phyloP scores from a whole-genome alignment of 106 monocot genomes.

The Xerophyta viscosa region DNA sequence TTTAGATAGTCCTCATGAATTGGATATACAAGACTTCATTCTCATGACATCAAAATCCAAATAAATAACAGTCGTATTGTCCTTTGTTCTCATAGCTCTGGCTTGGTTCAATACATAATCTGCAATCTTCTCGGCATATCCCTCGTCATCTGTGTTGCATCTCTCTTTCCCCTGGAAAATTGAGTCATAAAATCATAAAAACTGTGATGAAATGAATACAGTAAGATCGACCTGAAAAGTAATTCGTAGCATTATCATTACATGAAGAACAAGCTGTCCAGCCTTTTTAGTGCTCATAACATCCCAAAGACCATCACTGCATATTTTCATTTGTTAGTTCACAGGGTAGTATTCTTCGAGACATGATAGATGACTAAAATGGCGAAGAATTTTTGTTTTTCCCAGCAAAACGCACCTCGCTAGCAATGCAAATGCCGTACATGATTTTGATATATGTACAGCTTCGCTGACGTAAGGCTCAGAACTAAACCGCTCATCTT shows the following conservation, averaged over 20 bases:
- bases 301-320: slow-evolving; percentile 97
- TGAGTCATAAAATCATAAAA: background rate
- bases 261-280: slow-evolving; percentile 54
- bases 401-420: slow-evolving; percentile 55
- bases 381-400: too few species aligned
- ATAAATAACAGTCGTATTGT: slow-evolving; percentile 82
- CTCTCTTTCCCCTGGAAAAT: slow-evolving; percentile 43
- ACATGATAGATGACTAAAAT: too few species aligned
- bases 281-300: slow-evolving; percentile 71
- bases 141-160: slow-evolving; percentile 7
- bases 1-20: background rate
- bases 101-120: slow-evolving; percentile 62
- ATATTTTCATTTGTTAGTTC: background rate
- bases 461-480: slow-evolving; percentile 77
- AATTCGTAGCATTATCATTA: slow-evolving; percentile 6
- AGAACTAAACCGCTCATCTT: slow-evolving; percentile 77
- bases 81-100: slow-evolving; percentile 53
- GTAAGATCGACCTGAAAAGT: background rate
- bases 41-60: slow-evolving; percentile 72
- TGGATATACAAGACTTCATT: slow-evolving; percentile 21
- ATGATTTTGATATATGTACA: slow-evolving; percentile 43
- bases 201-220: background rate
- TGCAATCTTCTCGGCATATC: slow-evolving; percentile 44
- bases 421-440: slow-evolving; percentile 56
- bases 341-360: background rate